Base-by-base conservation (phyloP, 129 eudicot genomes). In the Ambrosia trifida region DNA sequence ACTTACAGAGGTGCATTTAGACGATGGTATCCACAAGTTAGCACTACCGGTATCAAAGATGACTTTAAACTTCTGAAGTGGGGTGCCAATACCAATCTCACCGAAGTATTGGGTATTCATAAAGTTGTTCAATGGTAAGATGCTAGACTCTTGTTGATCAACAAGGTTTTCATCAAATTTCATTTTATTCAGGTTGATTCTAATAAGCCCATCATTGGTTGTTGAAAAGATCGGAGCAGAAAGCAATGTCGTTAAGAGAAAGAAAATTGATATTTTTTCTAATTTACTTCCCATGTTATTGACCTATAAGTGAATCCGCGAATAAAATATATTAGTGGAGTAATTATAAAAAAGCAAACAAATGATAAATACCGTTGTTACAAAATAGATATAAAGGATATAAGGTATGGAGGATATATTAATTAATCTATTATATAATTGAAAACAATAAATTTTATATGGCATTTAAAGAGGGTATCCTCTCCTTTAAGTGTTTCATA, bases 11-110 rank as follows among this genome's bases (percentile, higher is more conserved):
- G 69, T 68, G 69, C 91, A 86, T 78, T 83, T 64, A n/a, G 88
- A 47, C 18, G 91, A 41, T 24, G 28, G 28, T 24, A 24, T 24
- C 28, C 28, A 24, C 28, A 24, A 24, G 28, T 24, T 24, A 24
- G 76, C 76, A 61, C 91, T 86, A n/a, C 91, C 88, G 0, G 91
- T 86, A 65, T 86, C 91, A 57, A 86, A 86, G 13, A 83, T 78
- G n/a, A 86, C 88, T 41, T 77, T 84, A 63, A 84, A 84, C 28
- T 73, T 84, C 64, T 84, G 88, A 43, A 85, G 77, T 6, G 89
- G 88, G 63, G 84, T 83, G 58, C 91, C 91, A 72, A 77, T 72
- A 1, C 76, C 68, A 60, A 72, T 72, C 49, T 72, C 76, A 5
- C 69, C 76, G 5, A 44, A 72, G 59, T 72, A 72, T 61, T 72